Conservation (phyloP, 164 flowering plant species). For the Litsea cubeba region DNA sequence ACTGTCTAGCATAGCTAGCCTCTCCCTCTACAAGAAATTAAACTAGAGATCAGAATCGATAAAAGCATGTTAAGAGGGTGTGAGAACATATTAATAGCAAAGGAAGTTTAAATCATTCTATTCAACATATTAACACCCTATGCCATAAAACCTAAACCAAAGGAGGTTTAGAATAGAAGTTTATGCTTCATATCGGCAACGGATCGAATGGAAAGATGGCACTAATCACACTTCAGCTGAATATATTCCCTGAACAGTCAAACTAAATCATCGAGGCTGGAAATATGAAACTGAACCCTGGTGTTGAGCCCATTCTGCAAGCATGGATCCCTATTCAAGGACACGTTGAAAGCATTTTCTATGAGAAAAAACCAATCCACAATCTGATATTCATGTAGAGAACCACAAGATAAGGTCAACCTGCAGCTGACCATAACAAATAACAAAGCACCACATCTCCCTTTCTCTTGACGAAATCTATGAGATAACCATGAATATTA, state of each 20-base stretch:
- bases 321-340: too few species aligned
- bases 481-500: background rate
- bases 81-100: background rate
- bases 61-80: background rate
- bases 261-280: background rate
- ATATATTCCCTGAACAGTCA: too few species aligned
- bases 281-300: background rate
- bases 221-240: too few species aligned
- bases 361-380: background rate
- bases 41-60: background rate
- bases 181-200: too few species aligned
- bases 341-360: too few species aligned
- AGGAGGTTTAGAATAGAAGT: background rate
- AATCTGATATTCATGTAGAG: too few species aligned
- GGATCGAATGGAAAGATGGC: too few species aligned
- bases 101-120: background rate
- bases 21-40: constrained; percentile 62
- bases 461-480: background rate
- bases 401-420: too few species aligned
- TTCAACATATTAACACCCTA: background rate
- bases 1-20: constrained; percentile 40
- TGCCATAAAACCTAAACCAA: background rate
- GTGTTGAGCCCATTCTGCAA: background rate
- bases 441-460: background rate
- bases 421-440: too few species aligned